These are phyloP conservation scores for Pycnococcus provasolii DNA, from an alignment of 139 green algal genomes.

Conservation along the genomic window DNA sequence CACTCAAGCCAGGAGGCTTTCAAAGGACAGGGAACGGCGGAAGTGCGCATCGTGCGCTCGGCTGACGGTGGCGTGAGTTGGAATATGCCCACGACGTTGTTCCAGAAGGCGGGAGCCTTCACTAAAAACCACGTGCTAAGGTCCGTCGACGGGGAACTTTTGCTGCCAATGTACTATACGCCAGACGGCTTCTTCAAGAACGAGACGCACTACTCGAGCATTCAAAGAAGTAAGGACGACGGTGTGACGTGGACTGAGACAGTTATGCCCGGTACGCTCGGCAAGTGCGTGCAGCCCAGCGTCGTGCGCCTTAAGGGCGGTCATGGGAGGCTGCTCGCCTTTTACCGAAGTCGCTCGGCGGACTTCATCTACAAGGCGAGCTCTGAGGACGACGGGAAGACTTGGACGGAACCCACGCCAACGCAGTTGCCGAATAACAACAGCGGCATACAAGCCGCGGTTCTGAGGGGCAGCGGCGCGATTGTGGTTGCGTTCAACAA, in stretches of 20 bases:
- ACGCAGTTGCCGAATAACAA: slow-evolving; percentile 21
- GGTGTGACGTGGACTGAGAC: not conserved
- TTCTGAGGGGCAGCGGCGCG: not conserved
- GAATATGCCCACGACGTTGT: not conserved
- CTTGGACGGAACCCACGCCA: not conserved
- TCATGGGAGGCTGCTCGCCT: not conserved
- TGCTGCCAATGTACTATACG: slow-evolving; percentile 1
- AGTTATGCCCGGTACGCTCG: not conserved
- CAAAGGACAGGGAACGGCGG: not conserved
- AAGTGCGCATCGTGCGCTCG: not conserved
- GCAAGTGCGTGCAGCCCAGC: not conserved
- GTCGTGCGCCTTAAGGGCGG: not conserved
- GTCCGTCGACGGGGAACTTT: not conserved
- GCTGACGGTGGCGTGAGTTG: not conserved
- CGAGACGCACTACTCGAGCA: not conserved
- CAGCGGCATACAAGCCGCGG: slow-evolving; percentile 4
- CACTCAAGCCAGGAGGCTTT: not conserved
- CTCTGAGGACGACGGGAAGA: not conserved
- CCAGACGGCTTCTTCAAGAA: not conserved
- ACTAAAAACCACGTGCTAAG: not conserved
- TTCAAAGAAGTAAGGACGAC: not conserved
- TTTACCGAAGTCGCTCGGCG: not conserved
- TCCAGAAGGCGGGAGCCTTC: not conserved
- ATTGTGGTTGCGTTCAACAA: slow-evolving; percentile 27
- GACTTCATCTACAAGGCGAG: not conserved